phyloP scores from a whole-genome alignment of 1,284 basidiomycete species.

The Cystobasidiaceae sp. region DNA sequence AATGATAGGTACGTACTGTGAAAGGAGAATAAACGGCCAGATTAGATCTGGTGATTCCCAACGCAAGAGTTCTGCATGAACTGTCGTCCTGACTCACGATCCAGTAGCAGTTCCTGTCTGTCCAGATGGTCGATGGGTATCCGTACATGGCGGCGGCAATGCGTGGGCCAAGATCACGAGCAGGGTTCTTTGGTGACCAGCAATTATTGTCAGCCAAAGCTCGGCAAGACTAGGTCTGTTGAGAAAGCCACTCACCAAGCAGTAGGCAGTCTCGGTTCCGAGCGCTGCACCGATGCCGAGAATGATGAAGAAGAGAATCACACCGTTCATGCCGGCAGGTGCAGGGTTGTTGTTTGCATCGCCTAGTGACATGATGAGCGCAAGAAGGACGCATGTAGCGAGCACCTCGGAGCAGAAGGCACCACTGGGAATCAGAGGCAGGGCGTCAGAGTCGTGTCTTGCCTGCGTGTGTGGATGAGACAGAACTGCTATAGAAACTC shows the following conservation, averaged over 20 bases:
- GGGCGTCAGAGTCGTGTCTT: no score
- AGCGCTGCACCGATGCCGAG: slow-evolving; percentile 37
- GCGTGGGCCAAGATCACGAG: slow-evolving; percentile 44
- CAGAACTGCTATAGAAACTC: no score
- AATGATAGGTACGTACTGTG: slow-evolving; percentile 29
- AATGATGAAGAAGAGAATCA: slow-evolving; percentile 39
- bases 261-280: slow-evolving; percentile 23
- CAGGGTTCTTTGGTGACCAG: slow-evolving; percentile 35
- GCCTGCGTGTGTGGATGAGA: no score
- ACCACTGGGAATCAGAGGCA: no score
- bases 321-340: slow-evolving; percentile 39
- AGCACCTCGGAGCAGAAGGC: slow-evolving; percentile 34
- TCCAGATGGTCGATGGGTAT: slow-evolving; percentile 35
- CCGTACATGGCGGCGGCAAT: slow-evolving; percentile 41
- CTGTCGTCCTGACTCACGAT: neutral
- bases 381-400: slow-evolving; percentile 36
- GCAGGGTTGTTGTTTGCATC: slow-evolving; percentile 35
- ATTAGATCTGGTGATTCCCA: neutral
- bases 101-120: slow-evolving; percentile 23
- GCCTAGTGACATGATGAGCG: slow-evolving; percentile 26
- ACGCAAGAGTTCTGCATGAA: neutral
- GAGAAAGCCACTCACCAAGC: neutral
- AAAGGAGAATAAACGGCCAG: neutral
- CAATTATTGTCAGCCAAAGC: slow-evolving; percentile 1
- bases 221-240: neutral